These are phyloP conservation scores for Purpureocillium takamizusanense DNA, from an alignment of 2,329 filamentous ascomycete genomes.

Conservation along the genomic window DNA sequence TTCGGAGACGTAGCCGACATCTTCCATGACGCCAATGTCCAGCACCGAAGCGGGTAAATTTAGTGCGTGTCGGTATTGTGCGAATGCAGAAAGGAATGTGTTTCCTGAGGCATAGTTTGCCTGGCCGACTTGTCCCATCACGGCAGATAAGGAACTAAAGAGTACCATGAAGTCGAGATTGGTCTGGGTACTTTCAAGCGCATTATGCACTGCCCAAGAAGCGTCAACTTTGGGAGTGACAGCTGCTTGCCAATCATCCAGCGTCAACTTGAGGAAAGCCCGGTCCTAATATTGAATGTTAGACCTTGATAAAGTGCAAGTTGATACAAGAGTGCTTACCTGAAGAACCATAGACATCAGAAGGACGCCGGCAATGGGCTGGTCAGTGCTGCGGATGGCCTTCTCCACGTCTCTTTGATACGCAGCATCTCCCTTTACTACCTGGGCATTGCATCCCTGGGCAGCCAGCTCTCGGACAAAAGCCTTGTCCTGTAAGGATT, in stretches of 20 bases:
- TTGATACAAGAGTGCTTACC: background rate
- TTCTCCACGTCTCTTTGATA: constrained; percentile 4
- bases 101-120: constrained; percentile 32
- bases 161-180: constrained; percentile 28
- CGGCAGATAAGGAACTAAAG: constrained; percentile 22
- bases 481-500: background rate
- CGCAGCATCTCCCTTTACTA: constrained; percentile 10
- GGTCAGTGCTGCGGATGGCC: background rate
- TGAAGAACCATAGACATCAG: constrained; percentile 25
- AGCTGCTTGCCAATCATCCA: constrained; percentile 17
- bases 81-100: constrained; percentile 28
- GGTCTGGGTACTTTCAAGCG: background rate
- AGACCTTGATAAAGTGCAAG: no score
- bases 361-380: constrained; percentile 23
- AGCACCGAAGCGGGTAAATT: constrained; percentile 14
- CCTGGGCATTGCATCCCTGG: constrained; percentile 8
- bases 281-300: constrained; percentile 1
- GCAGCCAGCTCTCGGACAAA: constrained; percentile 11
- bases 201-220: constrained; percentile 25
- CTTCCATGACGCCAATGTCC: constrained; percentile 24
- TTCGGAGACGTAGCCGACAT: constrained; percentile 22
- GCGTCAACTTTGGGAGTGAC: constrained; percentile 21
- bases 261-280: constrained; percentile 22
- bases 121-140: constrained; percentile 25
- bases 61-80: constrained; percentile 18